phyloP scores from a whole-genome alignment of 257 asterid species.

The Prunella vulgaris region DNA sequence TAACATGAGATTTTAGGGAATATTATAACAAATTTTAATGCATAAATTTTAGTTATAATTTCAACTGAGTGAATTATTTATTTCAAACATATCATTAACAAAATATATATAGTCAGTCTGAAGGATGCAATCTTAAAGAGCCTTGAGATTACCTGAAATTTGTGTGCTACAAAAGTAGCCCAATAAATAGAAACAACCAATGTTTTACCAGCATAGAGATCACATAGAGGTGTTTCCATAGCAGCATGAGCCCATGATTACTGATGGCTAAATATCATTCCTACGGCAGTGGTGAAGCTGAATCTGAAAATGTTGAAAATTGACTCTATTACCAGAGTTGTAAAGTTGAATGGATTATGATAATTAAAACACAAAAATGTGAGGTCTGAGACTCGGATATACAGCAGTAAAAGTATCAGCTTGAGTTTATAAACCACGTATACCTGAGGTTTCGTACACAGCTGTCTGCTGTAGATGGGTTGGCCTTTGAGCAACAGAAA shows the following conservation, averaged over 20 bases:
- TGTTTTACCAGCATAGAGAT: neutral
- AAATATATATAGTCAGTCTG: too few relatives aligned
- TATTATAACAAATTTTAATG: too few relatives aligned
- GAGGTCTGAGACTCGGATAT: neutral
- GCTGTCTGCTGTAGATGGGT: neutral
- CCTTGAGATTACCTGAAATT: neutral
- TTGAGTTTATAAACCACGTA: neutral
- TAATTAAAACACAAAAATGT: neutral
- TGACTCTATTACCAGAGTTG: neutral
- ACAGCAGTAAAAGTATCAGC: neutral
- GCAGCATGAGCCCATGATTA: neutral
- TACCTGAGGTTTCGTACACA: neutral
- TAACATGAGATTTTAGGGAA: too few relatives aligned
- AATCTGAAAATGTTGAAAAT: constrained; percentile 4
- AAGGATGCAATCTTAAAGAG: neutral
- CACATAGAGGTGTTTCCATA: neutral
- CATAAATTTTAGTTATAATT: too few relatives aligned
- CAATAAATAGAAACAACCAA: constrained; percentile 5
- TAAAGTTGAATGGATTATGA: neutral
- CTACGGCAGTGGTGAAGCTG: constrained; percentile 2
- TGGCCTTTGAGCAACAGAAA: constrained; percentile 2
- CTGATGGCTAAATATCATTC: constrained; percentile 1
- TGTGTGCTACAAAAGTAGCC: neutral
- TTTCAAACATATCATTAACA: too few relatives aligned
- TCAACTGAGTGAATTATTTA: too few relatives aligned